Percentiles rank a stretch among this genome's conserved stretches.
These are phyloP conservation scores for Phytophthora cactorum DNA, from an alignment of 352 stramenopile genomes.

Conservation along the genomic window DNA sequence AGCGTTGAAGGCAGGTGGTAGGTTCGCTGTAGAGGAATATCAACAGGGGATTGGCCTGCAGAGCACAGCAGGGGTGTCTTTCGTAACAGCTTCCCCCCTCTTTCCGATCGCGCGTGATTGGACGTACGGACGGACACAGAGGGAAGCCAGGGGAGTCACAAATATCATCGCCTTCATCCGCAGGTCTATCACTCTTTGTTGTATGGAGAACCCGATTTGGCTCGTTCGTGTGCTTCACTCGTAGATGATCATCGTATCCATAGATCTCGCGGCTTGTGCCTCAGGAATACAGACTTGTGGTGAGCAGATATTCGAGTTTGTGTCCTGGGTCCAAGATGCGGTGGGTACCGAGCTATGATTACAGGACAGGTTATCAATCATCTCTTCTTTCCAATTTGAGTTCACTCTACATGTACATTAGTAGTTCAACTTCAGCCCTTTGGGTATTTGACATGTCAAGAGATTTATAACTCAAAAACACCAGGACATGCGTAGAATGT, in stretches of 20 bases:
- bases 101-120: too few relatives aligned
- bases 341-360: too few relatives aligned
- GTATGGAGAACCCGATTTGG: slow-evolving; percentile 4
- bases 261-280: too few relatives aligned
- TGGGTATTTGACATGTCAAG: too few relatives aligned
- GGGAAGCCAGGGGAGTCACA: slow-evolving; percentile 20
- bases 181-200: slow-evolving; percentile 27
- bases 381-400: too few relatives aligned
- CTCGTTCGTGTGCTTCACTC: neutral
- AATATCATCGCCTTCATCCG: slow-evolving; percentile 42
- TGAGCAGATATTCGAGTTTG: too few relatives aligned
- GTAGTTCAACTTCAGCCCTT: too few relatives aligned
- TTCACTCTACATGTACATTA: too few relatives aligned
- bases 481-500: neutral
- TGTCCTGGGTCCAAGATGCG: too few relatives aligned
- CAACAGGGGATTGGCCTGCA: slow-evolving; percentile 26
- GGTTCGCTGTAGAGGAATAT: slow-evolving; percentile 32
- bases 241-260: too few relatives aligned
- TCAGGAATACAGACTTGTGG: too few relatives aligned
- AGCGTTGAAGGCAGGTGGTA: slow-evolving; percentile 34
- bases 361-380: too few relatives aligned
- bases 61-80: slow-evolving; percentile 30
- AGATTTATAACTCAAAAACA: neutral
- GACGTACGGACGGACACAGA: slow-evolving; percentile 10
- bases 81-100: slow-evolving; percentile 24